Base-by-base conservation (phyloP, 305 asterid genomes). In the Fraxinus velutina region DNA sequence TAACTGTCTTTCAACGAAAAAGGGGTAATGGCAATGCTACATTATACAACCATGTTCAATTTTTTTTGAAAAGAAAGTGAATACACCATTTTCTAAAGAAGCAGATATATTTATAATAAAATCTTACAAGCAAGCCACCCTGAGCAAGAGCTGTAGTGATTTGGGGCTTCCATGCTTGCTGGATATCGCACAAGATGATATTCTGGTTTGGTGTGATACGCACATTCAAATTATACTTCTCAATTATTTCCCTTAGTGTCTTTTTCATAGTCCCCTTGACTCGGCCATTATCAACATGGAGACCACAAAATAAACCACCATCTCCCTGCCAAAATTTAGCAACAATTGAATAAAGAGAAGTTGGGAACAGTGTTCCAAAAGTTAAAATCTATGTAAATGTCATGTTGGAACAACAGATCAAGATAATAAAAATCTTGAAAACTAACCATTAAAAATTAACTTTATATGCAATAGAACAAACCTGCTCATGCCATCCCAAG, bases 401-500 rank as follows among this genome's bases (percentile, higher is more conserved):
- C 33, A 57, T 50, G 29, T 44, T 17, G 10, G 15, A 84, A 44
- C 17, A 44, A 19, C 55, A 73, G 33, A 78, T 27, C 32, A 22
- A 30, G 71, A 60, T 21, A 5, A 60, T 21, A 60, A 60, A 60
- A 60, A 60, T 60, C 29, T 57, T 17, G 68, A 57, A 17, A 57
- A 2, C 27, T 57, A 19, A 57, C 68, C 1, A 2, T 21, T 57
- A 57, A 2, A 57, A 39, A 64, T 75, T 15, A 78, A 72, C 73
- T 33, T 47, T 66, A 37, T 3, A 33, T 50, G 32, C 21, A 9
- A 36, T 30, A 66, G 80, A 39, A 39, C 85, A 7, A 73, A 95
- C 98, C 97, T 93, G 98, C 86, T 95, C 97, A 29, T 93, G 99
- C 99, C 99, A 95, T 60, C 99, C 99, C 91, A 95, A 88, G 89